Evolutionary conservation across 106 monocot species (phyloP).

Genomic region (Chionographis japonica): DNA sequence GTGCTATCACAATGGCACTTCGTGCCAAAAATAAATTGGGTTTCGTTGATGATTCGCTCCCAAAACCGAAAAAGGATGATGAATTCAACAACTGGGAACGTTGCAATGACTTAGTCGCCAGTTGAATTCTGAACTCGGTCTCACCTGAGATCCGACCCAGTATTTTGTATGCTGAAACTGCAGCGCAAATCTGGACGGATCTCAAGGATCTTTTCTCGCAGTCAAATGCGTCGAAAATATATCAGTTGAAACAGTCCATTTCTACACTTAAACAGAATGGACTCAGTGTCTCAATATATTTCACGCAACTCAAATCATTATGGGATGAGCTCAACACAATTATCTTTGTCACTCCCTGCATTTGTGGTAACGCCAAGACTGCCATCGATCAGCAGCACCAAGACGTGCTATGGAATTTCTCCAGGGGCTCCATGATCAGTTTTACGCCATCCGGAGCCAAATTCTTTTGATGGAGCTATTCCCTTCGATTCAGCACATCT

Average conservation of each 20-base stretch:
- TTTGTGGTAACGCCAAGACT: background rate
- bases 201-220: background rate
- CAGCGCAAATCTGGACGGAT: background rate
- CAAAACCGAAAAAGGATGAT: background rate
- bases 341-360: background rate
- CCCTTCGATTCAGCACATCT: background rate
- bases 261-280: background rate
- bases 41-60: conserved; percentile 1
- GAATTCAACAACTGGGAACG: background rate
- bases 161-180: conserved; percentile 3
- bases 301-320: background rate
- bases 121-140: conserved; percentile 1
- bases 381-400: background rate
- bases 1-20: no score
- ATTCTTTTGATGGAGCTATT: background rate
- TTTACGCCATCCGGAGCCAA: background rate
- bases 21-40: background rate
- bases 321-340: background rate
- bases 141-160: background rate
- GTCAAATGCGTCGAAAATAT: background rate
- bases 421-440: background rate
- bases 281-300: background rate
- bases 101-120: conserved; percentile 1
- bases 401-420: conserved; percentile 1
- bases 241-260: conserved; percentile 1